Evolutionary conservation across 306 rosid genomes (phyloP).

Genomic region (Begonia masoniana): DNA sequence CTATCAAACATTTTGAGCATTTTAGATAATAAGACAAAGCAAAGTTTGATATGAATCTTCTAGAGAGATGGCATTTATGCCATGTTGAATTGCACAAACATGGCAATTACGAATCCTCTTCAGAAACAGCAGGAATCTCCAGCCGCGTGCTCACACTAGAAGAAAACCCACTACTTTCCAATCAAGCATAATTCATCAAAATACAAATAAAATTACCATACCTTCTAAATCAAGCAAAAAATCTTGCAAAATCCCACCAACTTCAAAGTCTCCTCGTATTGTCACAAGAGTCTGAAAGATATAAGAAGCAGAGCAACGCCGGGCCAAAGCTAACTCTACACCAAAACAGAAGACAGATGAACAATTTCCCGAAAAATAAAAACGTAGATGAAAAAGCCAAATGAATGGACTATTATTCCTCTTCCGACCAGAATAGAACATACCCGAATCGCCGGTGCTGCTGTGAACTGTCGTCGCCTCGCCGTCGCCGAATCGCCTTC

Average conservation of each 20-base stretch:
- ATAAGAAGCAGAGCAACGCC: neutral
- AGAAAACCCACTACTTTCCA: neutral
- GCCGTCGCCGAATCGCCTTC: too few relatives aligned
- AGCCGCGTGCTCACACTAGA: neutral
- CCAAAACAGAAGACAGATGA: neutral
- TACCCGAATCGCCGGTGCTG: too few relatives aligned
- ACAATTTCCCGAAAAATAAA: too few relatives aligned
- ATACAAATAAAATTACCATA: neutral
- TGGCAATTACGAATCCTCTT: too few relatives aligned
- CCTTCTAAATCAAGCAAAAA: neutral
- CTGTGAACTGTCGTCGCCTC: too few relatives aligned
- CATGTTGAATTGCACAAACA: too few relatives aligned
- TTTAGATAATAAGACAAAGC: too few relatives aligned
- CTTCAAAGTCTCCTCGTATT: neutral
- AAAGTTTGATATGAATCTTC: too few relatives aligned
- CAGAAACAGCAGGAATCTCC: neutral
- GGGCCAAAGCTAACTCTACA: neutral
- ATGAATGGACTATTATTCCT: neutral
- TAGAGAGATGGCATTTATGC: too few relatives aligned
- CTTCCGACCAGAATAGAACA: neutral
- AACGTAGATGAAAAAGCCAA: too few relatives aligned
- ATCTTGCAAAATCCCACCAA: neutral
- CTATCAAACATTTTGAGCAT: too few relatives aligned
- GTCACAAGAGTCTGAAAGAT: neutral
- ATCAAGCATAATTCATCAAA: neutral